Evolutionary conservation across 495 filamentous ascomycete genomes (phyloP).

Genomic region (Chaetomium tenue): DNA sequence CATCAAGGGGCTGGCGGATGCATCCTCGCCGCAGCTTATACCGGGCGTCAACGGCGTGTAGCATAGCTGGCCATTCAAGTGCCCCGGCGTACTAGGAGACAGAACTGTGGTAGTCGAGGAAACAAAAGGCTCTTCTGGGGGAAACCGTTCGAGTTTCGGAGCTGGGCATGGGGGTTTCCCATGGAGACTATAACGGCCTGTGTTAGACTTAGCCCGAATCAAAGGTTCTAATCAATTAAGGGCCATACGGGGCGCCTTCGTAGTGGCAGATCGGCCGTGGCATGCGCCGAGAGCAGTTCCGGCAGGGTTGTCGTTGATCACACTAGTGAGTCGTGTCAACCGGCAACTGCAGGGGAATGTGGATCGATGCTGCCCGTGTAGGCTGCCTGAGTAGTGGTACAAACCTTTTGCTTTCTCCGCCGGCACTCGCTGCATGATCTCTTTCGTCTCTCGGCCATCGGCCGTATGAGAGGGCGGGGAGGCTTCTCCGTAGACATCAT

Average conservation of each 20-base stretch:
- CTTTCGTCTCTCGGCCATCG: constrained; percentile 13
- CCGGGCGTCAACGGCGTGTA: neutral
- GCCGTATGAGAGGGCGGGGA: neutral
- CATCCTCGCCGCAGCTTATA: neutral
- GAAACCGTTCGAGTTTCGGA: neutral
- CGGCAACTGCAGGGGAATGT: neutral
- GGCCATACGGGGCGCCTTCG: constrained; percentile 17
- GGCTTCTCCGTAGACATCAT: neutral
- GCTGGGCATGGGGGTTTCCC: neutral
- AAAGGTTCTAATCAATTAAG: neutral
- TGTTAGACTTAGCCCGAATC: neutral
- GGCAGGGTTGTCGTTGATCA: constrained; percentile 19
- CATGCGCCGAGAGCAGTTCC: constrained; percentile 21
- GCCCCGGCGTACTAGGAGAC: neutral
- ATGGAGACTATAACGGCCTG: neutral
- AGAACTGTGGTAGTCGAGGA: neutral
- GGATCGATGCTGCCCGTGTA: neutral
- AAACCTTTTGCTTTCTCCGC: constrained; percentile 25
- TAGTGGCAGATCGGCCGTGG: constrained; percentile 20
- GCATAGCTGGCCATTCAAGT: neutral
- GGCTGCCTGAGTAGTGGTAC: neutral
- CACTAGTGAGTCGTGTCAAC: constrained; percentile 3
- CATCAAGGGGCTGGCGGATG: neutral
- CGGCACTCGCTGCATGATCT: constrained; percentile 24
- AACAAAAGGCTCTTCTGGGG: neutral